Percentiles rank a stretch among this genome's conserved stretches.
Evolutionary conservation across 2,329 filamentous ascomycete species (phyloP).

Genomic region (Stemphylium beticola): DNA sequence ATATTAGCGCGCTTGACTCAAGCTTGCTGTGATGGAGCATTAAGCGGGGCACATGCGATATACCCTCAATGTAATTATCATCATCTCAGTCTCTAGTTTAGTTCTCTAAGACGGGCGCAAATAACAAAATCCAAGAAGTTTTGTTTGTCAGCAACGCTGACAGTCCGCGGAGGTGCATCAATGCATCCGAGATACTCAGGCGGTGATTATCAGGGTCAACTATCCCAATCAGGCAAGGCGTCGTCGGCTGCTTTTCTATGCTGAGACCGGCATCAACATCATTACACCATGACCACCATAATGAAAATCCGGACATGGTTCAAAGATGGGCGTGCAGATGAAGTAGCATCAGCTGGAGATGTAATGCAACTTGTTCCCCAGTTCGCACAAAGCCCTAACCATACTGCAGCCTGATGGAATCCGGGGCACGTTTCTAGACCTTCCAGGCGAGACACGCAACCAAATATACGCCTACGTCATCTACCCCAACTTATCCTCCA

Average conservation of each 20-base stretch:
- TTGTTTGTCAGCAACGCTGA: not conserved
- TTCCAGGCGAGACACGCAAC: constrained; percentile 35
- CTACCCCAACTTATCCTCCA: constrained; percentile 9
- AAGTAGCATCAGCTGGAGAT: too few species aligned
- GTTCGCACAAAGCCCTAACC: not conserved
- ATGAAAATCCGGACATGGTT: not conserved
- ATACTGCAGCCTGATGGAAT: not conserved
- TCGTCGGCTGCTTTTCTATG: not conserved
- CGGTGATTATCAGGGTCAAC: not conserved
- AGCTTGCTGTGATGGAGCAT: too few species aligned
- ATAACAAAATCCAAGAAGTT: too few species aligned
- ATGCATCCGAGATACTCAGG: not conserved
- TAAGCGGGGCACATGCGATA: too few species aligned
- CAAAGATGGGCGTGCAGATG: too few species aligned
- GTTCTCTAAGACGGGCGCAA: too few species aligned
- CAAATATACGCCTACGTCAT: constrained; percentile 24
- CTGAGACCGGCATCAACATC: not conserved
- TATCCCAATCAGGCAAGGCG: constrained; percentile 5
- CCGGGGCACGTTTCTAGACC: constrained; percentile 14
- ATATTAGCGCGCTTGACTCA: too few species aligned
- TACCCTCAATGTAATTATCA: too few species aligned
- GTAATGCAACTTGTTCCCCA: not conserved
- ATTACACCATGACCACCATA: not conserved
- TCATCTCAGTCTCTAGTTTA: too few species aligned
- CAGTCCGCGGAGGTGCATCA: not conserved